Conservation (phyloP, 2,329 filamentous ascomycete species). For the Neoascochyta sp. region DNA sequence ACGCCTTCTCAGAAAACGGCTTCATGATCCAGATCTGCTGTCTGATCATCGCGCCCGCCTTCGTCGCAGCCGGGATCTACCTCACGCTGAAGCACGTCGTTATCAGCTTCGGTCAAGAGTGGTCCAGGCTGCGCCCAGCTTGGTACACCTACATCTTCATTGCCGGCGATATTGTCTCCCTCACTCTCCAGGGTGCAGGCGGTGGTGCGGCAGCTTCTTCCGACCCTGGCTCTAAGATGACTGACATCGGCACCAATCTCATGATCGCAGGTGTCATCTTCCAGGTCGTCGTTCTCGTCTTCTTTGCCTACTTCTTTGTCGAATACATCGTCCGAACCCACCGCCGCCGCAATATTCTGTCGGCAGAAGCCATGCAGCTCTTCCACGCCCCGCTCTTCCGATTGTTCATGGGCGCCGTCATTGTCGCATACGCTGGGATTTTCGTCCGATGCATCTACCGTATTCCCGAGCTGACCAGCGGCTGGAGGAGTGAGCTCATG, state of each 20-base stretch:
- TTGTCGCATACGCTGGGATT: slow-evolving; percentile 44
- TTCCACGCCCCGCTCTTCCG: slow-evolving; percentile 25
- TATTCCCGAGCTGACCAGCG: slow-evolving; percentile 48
- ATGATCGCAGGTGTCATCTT: slow-evolving; percentile 58
- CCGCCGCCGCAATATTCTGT: slow-evolving; percentile 23
- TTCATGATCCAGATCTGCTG: slow-evolving; percentile 56
- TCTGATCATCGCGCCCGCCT: slow-evolving; percentile 56
- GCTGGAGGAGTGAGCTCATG: slow-evolving; percentile 46
- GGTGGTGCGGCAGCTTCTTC: slow-evolving; percentile 56
- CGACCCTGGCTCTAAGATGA: slow-evolving; percentile 34
- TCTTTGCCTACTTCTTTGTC: slow-evolving; percentile 44
- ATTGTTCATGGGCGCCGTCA: slow-evolving; percentile 34
- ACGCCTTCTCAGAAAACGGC: slow-evolving; percentile 48
- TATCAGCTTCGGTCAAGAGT: slow-evolving; percentile 48
- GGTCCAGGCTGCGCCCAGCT: slow-evolving; percentile 27
- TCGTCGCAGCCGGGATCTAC: slow-evolving; percentile 54
- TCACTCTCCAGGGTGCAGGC: slow-evolving; percentile 57
- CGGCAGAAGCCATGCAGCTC: slow-evolving; percentile 14
- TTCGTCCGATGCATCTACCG: slow-evolving; percentile 49
- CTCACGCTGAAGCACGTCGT: slow-evolving; percentile 57
- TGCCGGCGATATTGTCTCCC: slow-evolving; percentile 55
- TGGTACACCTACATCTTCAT: slow-evolving; percentile 60
- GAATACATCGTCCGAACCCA: slow-evolving; percentile 38
- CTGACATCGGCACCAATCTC: slow-evolving; percentile 51
- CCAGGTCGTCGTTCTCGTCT: slow-evolving; percentile 53